Conservation (phyloP, 2,329 filamentous ascomycete species). For the Xylaria multiplex region DNA sequence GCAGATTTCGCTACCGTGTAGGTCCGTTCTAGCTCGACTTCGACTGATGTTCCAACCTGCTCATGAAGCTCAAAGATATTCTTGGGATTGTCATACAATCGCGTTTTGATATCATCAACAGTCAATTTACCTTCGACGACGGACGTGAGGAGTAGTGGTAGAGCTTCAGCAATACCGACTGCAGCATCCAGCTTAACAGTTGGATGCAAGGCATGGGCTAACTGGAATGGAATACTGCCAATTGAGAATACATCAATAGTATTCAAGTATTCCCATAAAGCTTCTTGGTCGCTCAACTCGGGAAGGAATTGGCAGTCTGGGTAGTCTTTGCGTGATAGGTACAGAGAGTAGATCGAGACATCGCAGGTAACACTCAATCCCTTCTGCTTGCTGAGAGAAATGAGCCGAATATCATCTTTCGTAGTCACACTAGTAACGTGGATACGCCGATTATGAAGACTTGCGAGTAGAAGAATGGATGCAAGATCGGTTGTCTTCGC, state of each 20-base stretch:
- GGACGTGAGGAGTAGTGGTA: constrained; percentile 79
- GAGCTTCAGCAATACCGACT: constrained; percentile 75
- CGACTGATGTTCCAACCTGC: constrained; percentile 76
- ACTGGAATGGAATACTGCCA: constrained; percentile 80
- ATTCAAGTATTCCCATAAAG: constrained; percentile 77
- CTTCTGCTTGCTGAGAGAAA: constrained; percentile 81
- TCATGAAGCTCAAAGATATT: constrained; percentile 85
- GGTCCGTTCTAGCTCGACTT: constrained; percentile 79
- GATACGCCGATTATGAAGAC: constrained; percentile 79
- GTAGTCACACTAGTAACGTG: constrained; percentile 84
- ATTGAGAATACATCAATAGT: constrained; percentile 83
- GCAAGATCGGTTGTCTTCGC: constrained; percentile 83
- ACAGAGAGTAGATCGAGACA: constrained; percentile 81
- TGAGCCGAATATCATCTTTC: constrained; percentile 80
- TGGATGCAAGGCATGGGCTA: constrained; percentile 64
- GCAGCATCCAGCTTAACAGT: constrained; percentile 65
- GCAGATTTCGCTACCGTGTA: constrained; percentile 65
- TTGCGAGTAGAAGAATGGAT: constrained; percentile 81
- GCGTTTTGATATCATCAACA: constrained; percentile 75
- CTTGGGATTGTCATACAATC: constrained; percentile 81
- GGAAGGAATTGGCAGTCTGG: constrained; percentile 74
- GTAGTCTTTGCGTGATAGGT: constrained; percentile 76
- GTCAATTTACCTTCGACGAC: constrained; percentile 78
- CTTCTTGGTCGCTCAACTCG: constrained; percentile 73
- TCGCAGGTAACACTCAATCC: constrained; percentile 85